A percentile compares a stretch with the other conserved stretches of the same genome.
phyloP scores from a whole-genome alignment of 1,139 yeast species.

The Geotrichum histeridarum region DNA sequence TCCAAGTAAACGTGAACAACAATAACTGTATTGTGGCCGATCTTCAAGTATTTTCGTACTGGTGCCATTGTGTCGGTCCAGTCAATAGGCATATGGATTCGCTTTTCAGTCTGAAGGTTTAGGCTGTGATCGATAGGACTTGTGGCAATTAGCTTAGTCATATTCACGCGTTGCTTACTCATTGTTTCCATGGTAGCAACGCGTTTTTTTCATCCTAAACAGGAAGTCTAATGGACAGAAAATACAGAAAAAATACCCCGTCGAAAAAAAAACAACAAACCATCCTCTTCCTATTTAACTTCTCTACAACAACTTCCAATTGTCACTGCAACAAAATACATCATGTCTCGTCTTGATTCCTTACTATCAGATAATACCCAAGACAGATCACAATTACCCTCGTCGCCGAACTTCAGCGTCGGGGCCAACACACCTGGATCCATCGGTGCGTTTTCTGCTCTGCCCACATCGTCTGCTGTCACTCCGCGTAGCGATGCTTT shows the following conservation, averaged over 20 bases:
- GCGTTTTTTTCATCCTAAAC: slow-evolving; percentile 10
- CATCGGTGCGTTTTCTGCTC: slow-evolving; percentile 9
- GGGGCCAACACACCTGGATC: slow-evolving; percentile 6
- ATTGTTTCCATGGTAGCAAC: not conserved
- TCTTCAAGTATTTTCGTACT: slow-evolving; percentile 14
- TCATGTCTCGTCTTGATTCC: slow-evolving; percentile 16
- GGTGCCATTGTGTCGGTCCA: slow-evolving; percentile 10
- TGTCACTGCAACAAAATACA: not conserved
- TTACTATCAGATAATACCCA: slow-evolving; percentile 15
- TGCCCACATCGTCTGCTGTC: slow-evolving; percentile 15
- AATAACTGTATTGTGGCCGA: slow-evolving; percentile 8
- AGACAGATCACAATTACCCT: slow-evolving; percentile 16
- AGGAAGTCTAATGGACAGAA: slow-evolving; percentile 13
- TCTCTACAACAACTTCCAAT: not conserved
- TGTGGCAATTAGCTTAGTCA: not conserved
- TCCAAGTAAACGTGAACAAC: slow-evolving; percentile 14
- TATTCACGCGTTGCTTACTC: not conserved
- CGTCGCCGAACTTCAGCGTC: slow-evolving; percentile 13
- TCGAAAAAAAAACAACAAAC: slow-evolving; percentile 1
- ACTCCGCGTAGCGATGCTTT: slow-evolving; percentile 17
- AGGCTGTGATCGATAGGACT: not conserved
- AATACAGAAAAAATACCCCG: not conserved
- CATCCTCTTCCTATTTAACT: not conserved
- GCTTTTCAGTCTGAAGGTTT: not conserved
- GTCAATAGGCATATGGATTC: not conserved